Evolutionary conservation across 805 yeast species (phyloP).

Genomic region (Metschnikowia kofuensis): DNA sequence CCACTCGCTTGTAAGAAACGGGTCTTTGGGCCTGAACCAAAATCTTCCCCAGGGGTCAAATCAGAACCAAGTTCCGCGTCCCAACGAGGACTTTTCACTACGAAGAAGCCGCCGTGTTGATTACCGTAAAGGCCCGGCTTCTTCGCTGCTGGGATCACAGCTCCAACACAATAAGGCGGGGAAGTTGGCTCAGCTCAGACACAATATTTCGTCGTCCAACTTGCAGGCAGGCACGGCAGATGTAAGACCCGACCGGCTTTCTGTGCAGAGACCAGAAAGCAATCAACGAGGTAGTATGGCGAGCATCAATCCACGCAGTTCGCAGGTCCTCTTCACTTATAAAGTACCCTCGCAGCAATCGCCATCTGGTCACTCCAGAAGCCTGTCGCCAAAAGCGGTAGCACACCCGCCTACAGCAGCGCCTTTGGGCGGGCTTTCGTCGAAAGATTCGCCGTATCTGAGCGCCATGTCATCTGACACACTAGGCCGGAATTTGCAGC

Average conservation of each 20-base stretch:
- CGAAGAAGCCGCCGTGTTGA: slow-evolving; percentile 40
- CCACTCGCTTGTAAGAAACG: not conserved
- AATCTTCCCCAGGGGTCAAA: not conserved
- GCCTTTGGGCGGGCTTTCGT: slow-evolving; percentile 5
- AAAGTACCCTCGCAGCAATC: slow-evolving; percentile 20
- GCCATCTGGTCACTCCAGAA: not conserved
- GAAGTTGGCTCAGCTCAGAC: slow-evolving; percentile 25
- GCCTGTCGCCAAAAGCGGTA: not conserved
- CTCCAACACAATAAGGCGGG: slow-evolving; percentile 24
- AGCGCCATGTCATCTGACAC: slow-evolving; percentile 9
- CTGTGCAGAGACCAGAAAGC: not conserved
- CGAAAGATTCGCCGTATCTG: slow-evolving; percentile 25
- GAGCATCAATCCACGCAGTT: slow-evolving; percentile 25
- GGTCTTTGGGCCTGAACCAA: not conserved
- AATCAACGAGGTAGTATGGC: slow-evolving; percentile 9
- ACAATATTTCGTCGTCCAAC: slow-evolving; percentile 12
- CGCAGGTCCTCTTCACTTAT: slow-evolving; percentile 37
- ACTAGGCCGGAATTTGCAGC: slow-evolving; percentile 11
- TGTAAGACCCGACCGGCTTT: not conserved
- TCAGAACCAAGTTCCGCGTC: not conserved
- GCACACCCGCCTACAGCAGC: not conserved
- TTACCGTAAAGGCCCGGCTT: slow-evolving; percentile 29
- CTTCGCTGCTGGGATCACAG: slow-evolving; percentile 24
- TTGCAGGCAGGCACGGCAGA: not conserved
- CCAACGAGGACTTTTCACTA: slow-evolving; percentile 26